A percentile compares a stretch with the other conserved stretches of the same genome.
Conservation (phyloP, 2,329 filamentous ascomycete genomes). For the Calonectria multiphialidica region DNA sequence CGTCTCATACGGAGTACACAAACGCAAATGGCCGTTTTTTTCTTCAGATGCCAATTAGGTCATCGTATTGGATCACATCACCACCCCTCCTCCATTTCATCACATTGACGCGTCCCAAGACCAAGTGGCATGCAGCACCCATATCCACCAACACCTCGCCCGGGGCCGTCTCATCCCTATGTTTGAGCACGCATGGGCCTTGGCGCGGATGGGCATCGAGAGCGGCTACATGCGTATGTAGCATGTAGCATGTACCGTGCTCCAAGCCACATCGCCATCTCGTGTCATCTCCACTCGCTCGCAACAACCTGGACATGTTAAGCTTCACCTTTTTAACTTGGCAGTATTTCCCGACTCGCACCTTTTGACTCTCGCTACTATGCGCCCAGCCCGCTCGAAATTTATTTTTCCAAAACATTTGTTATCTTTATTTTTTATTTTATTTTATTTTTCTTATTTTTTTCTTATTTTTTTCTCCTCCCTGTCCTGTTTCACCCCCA, state of each 20-base stretch:
- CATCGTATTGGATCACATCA: neutral
- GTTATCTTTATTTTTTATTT: too few species aligned
- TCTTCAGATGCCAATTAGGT: neutral
- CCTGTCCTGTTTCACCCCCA: slow-evolving; percentile 9
- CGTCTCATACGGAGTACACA: too few species aligned
- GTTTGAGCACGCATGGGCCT: neutral
- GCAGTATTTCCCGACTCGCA: neutral
- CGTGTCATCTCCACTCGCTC: neutral
- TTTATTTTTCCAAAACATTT: too few species aligned
- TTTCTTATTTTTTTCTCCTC: neutral
- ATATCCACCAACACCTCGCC: neutral
- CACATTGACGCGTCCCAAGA: slow-evolving; percentile 1
- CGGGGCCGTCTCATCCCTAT: slow-evolving; percentile 7
- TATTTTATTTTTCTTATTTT: neutral
- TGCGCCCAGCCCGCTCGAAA: neutral
- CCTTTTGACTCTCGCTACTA: neutral
- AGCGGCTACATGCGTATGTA: too few species aligned
- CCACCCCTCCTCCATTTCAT: neutral
- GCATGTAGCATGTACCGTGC: too few species aligned
- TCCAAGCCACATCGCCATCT: neutral
- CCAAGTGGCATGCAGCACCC: slow-evolving; percentile 4
- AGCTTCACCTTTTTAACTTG: neutral
- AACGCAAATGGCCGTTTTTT: neutral
- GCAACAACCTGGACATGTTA: neutral
- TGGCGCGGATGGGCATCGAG: neutral